Evolutionary conservation across 2,329 filamentous ascomycete genomes (phyloP).

Genomic region (Aspergillus sp.): DNA sequence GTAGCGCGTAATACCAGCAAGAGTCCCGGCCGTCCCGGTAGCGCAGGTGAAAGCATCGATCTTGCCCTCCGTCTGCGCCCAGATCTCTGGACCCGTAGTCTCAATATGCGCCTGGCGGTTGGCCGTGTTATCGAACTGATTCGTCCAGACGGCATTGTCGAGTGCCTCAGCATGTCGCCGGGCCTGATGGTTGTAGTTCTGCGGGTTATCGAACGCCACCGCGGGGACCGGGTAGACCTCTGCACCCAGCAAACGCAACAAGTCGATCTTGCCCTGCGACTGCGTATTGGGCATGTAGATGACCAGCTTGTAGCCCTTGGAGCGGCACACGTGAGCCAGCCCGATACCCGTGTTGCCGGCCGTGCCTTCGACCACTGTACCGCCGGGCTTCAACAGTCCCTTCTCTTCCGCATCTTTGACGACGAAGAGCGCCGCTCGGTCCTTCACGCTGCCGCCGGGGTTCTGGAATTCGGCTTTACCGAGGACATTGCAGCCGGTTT

Average conservation of each 20-base stretch:
- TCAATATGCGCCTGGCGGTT: conserved; percentile 92
- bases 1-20: conserved; percentile 81
- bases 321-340: conserved; percentile 89
- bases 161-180: conserved; percentile 75
- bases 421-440: conserved; percentile 88
- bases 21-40: conserved; percentile 83
- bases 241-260: conserved; percentile 80
- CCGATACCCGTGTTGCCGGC: conserved; percentile 98
- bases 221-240: conserved; percentile 95
- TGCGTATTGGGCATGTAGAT: conserved; percentile 99
- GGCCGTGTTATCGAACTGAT: conserved; percentile 96
- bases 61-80: conserved; percentile 77
- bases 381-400: conserved; percentile 72
- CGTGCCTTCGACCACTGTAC: conserved; percentile 93
- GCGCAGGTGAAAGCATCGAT: conserved; percentile 93
- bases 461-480: conserved; percentile 99
- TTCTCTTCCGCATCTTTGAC: conserved; percentile 88
- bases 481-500: conserved; percentile 88
- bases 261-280: conserved; percentile 94
- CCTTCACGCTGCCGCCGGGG: conserved; percentile 91
- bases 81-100: conserved; percentile 95
- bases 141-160: conserved; percentile 92
- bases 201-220: conserved; percentile 86
- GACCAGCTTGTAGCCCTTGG: conserved; percentile 84
- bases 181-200: conserved; percentile 98